Evolutionary conservation across 1,284 basidiomycete species (phyloP).

Genomic region (Tylopilus orsonianus): DNA sequence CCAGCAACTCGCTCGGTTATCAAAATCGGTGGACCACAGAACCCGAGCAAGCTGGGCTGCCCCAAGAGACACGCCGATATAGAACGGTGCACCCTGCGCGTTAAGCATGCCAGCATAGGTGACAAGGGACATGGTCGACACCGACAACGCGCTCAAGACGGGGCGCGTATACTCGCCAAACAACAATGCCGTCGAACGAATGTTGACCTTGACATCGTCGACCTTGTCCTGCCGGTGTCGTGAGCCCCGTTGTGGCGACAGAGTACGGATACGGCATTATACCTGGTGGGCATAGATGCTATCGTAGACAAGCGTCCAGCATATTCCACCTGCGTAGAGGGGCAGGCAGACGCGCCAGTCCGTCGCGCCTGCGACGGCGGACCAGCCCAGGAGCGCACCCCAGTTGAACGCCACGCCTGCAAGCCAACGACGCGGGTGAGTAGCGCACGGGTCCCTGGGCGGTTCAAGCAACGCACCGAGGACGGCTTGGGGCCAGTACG

Average conservation of each 20-base stretch:
- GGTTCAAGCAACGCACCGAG: conserved; percentile 57
- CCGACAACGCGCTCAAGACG: conserved; percentile 76
- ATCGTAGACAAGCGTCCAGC: conserved; percentile 97
- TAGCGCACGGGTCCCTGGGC: too few species aligned
- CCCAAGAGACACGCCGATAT: conserved; percentile 73
- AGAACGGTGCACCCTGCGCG: conserved; percentile 77
- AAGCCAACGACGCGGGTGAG: background rate
- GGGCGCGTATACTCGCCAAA: conserved; percentile 80
- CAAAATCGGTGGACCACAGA: conserved; percentile 76
- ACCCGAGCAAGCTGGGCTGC: conserved; percentile 82
- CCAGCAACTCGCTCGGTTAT: conserved; percentile 87
- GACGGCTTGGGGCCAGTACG: conserved; percentile 95
- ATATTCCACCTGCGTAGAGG: conserved; percentile 86
- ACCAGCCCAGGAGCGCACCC: conserved; percentile 96
- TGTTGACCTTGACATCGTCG: conserved; percentile 88
- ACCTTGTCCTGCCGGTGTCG: conserved; percentile 71
- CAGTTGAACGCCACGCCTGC: conserved; percentile 92
- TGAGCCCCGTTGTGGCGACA: too few species aligned
- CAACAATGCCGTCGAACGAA: conserved; percentile 92
- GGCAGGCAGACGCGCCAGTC: conserved; percentile 87
- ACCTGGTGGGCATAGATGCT: conserved; percentile 99
- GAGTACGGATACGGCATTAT: too few species aligned
- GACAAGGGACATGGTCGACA: conserved; percentile 73
- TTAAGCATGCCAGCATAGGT: conserved; percentile 80
- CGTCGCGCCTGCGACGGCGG: conserved; percentile 82